These are phyloP conservation scores for Tetrapisispora nanseiensis DNA, from an alignment of 805 yeast genomes.

Conservation along the genomic window DNA sequence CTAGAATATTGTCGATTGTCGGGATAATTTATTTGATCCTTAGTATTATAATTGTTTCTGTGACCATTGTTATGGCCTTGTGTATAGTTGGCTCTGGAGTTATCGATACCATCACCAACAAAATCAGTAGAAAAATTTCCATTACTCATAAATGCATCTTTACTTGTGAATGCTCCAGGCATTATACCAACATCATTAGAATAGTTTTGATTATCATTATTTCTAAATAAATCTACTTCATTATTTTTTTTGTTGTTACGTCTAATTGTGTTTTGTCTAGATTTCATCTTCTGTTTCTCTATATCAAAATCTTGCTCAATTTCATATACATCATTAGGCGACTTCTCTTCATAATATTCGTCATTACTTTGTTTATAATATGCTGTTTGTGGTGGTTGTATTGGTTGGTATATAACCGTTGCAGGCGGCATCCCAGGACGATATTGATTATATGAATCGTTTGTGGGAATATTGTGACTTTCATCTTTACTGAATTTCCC, in stretches of 20 bases:
- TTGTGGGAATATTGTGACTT: conserved; percentile 5
- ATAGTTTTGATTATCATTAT: neutral
- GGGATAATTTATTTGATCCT: too few relatives aligned
- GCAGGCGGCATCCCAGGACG: conserved; percentile 12
- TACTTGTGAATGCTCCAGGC: conserved; percentile 1
- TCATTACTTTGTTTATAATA: conserved; percentile 9
- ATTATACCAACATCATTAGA: neutral
- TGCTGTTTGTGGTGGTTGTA: conserved; percentile 19
- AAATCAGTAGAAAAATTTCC: neutral
- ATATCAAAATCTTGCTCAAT: conserved; percentile 27
- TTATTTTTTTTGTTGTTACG: neutral
- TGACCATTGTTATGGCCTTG: neutral
- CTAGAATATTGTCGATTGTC: neutral
- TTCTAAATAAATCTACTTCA: neutral
- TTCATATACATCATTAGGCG: conserved; percentile 18
- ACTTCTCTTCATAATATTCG: conserved; percentile 15
- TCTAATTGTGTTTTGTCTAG: conserved; percentile 4
- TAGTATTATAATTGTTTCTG: too few relatives aligned
- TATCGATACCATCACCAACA: neutral
- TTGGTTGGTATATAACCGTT: conserved; percentile 26
- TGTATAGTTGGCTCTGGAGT: neutral
- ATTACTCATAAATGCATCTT: neutral
- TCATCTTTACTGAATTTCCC: conserved; percentile 7
- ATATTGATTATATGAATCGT: conserved; percentile 9
- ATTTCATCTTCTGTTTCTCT: conserved; percentile 20